phyloP scores from a whole-genome alignment of 2,329 filamentous ascomycete species.

The Chrysosporium queenslandicum region DNA sequence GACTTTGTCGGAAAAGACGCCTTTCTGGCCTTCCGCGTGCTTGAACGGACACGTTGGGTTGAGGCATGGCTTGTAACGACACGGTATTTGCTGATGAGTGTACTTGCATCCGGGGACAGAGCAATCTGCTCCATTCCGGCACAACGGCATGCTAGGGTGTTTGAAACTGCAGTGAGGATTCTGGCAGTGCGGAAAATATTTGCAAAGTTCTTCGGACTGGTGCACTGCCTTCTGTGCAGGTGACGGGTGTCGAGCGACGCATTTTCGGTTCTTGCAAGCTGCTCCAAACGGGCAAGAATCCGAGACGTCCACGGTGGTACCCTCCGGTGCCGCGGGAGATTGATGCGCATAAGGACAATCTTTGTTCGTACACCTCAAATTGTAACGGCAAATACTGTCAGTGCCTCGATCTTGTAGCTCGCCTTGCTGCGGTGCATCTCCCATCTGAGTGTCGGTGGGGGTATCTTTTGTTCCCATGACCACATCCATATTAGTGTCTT shows the following conservation, averaged over 20 bases:
- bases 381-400: slow-evolving; percentile 75
- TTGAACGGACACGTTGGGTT: slow-evolving; percentile 83
- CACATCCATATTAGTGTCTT: slow-evolving; percentile 19
- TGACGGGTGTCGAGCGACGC: slow-evolving; percentile 81
- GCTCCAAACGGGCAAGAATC: slow-evolving; percentile 77
- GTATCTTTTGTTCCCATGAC: slow-evolving; percentile 31
- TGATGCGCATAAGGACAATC: slow-evolving; percentile 93
- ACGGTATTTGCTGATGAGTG: slow-evolving; percentile 72
- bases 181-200: slow-evolving; percentile 83
- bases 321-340: slow-evolving; percentile 76
- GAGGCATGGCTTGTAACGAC: slow-evolving; percentile 83
- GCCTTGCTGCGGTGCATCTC: slow-evolving; percentile 22
- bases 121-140: slow-evolving; percentile 86
- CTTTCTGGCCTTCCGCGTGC: slow-evolving; percentile 83
- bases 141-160: slow-evolving; percentile 76
- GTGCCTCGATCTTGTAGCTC: slow-evolving; percentile 46
- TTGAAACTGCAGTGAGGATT: slow-evolving; percentile 81
- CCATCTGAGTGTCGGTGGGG: slow-evolving; percentile 27
- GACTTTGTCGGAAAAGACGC: slow-evolving; percentile 75
- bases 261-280: slow-evolving; percentile 94
- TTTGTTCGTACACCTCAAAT: slow-evolving; percentile 74
- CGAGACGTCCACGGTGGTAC: slow-evolving; percentile 63
- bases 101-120: slow-evolving; percentile 74
- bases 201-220: slow-evolving; percentile 77
- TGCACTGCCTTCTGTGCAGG: slow-evolving; percentile 70